These are phyloP conservation scores for Ceriops tagal DNA, from an alignment of 345 rosid species.

Conservation along the genomic window DNA sequence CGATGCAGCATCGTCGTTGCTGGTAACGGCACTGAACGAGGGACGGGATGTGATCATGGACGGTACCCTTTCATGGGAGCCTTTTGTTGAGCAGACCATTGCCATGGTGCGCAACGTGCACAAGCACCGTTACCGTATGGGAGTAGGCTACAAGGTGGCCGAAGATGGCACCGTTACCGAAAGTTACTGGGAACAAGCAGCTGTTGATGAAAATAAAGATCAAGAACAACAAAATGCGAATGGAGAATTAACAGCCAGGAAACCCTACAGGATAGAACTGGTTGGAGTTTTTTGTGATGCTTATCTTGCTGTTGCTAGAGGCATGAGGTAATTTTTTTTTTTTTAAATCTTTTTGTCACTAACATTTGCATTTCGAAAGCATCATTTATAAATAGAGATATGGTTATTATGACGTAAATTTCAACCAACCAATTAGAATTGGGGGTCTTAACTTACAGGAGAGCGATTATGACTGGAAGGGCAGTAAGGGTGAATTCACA, in stretches of 20 bases:
- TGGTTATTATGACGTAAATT: too few species aligned
- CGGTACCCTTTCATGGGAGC: conserved; percentile 90
- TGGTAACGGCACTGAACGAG: conserved; percentile 86
- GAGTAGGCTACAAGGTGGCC: conserved; percentile 61
- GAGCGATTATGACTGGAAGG: conserved; percentile 84
- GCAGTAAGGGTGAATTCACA: conserved; percentile 90
- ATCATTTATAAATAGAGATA: too few species aligned
- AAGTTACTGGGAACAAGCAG: conserved; percentile 74
- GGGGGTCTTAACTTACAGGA: conserved; percentile 38
- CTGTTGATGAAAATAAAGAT: conserved; percentile 46
- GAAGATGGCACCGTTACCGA: conserved; percentile 66
- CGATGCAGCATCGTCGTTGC: conserved; percentile 88
- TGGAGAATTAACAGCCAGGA: conserved; percentile 49
- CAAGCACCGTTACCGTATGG: conserved; percentile 81
- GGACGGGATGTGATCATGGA: conserved; percentile 97
- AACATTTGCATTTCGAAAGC: too few species aligned
- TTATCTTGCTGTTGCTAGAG: conserved; percentile 85
- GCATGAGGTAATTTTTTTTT: conserved; percentile 55
- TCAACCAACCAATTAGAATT: too few species aligned
- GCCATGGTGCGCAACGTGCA: conserved; percentile 90
- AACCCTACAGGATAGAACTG: conserved; percentile 86
- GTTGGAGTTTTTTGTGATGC: conserved; percentile 97
- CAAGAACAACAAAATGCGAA: conserved; percentile 10
- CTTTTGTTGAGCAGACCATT: conserved; percentile 80
- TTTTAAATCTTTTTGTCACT: background rate